A percentile compares a stretch with the other conserved stretches of the same genome.
Conservation (phyloP, 176 grass and related monocot species). For the Phragmites australis region DNA sequence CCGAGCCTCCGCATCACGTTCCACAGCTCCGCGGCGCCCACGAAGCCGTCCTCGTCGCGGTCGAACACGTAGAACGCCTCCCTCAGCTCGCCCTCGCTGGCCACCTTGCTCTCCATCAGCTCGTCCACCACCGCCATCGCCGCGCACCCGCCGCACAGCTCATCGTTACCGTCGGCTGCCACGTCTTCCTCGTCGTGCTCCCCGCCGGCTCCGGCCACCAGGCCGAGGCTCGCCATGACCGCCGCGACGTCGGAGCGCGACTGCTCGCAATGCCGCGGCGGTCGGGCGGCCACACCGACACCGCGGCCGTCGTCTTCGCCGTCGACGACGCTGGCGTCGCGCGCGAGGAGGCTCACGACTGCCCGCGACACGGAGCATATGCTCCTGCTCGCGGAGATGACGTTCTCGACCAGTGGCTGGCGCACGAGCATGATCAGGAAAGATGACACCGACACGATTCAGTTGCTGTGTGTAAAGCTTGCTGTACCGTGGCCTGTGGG, state of each 20-base stretch:
- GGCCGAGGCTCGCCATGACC: constrained; percentile 34
- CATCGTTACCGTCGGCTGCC: too few relatives aligned
- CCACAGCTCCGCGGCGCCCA: constrained; percentile 62
- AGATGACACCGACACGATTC: constrained; percentile 48
- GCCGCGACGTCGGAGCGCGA: constrained; percentile 27
- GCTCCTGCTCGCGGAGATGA: neutral
- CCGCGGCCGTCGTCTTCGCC: neutral
- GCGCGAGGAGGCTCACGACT: neutral
- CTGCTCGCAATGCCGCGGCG: constrained; percentile 10
- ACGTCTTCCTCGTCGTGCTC: neutral
- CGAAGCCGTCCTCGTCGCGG: constrained; percentile 72
- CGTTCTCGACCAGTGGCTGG: constrained; percentile 15
- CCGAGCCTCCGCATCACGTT: constrained; percentile 60
- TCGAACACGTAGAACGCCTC: constrained; percentile 88
- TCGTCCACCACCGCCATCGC: constrained; percentile 36
- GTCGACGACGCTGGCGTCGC: neutral
- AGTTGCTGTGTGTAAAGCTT: neutral
- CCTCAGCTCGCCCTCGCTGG: constrained; percentile 56
- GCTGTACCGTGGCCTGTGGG: neutral
- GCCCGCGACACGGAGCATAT: neutral
- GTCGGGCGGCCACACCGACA: neutral
- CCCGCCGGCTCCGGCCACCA: neutral
- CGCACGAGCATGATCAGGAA: constrained; percentile 44
- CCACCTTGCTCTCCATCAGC: constrained; percentile 56
- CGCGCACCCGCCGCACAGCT: constrained; percentile 17